Conservation (phyloP, 208 protist genomes). For the Trichomonas tenax region DNA sequence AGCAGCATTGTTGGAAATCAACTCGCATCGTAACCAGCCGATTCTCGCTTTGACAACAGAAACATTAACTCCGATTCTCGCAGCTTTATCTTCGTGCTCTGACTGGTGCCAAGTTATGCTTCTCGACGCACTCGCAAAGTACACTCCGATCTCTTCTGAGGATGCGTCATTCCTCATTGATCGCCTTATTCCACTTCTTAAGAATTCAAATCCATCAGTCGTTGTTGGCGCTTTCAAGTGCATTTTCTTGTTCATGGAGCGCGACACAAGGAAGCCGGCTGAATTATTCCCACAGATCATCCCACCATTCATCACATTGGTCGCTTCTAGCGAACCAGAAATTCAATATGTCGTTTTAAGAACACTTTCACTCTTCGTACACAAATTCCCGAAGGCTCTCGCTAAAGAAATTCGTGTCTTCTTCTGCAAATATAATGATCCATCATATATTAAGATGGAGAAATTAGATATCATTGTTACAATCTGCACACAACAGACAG, state of each 20-base stretch:
- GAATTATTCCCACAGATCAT: constrained; percentile 36
- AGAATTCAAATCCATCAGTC: constrained; percentile 91
- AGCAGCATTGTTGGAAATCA: constrained; percentile 78
- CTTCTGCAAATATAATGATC: constrained; percentile 94
- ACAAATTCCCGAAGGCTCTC: constrained; percentile 54
- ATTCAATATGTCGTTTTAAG: constrained; percentile 92
- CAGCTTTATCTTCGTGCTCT: constrained; percentile 76
- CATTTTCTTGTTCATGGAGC: constrained; percentile 53
- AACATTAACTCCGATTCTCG: constrained; percentile 71
- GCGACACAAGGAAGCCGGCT: constrained; percentile 50
- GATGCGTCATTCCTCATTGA: constrained; percentile 70
- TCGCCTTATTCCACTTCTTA: constrained; percentile 74
- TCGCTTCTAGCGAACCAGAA: constrained; percentile 69
- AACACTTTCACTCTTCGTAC: constrained; percentile 92
- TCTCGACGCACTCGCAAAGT: constrained; percentile 72
- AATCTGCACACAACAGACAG: constrained; percentile 65
- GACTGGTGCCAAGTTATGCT: constrained; percentile 96
- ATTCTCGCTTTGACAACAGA: constrained; percentile 53
- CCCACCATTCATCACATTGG: constrained; percentile 67
- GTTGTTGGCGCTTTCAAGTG: constrained; percentile 85
- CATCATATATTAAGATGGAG: constrained; percentile 93
- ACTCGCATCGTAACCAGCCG: constrained; percentile 36
- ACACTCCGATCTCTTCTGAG: constrained; percentile 24
- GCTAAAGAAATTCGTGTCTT: constrained; percentile 68
- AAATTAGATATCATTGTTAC: constrained; percentile 88